A percentile compares a stretch with the other conserved stretches of the same genome.
phyloP scores from a whole-genome alignment of 768 basidiomycete species.

The Butyriboletus loyo region DNA sequence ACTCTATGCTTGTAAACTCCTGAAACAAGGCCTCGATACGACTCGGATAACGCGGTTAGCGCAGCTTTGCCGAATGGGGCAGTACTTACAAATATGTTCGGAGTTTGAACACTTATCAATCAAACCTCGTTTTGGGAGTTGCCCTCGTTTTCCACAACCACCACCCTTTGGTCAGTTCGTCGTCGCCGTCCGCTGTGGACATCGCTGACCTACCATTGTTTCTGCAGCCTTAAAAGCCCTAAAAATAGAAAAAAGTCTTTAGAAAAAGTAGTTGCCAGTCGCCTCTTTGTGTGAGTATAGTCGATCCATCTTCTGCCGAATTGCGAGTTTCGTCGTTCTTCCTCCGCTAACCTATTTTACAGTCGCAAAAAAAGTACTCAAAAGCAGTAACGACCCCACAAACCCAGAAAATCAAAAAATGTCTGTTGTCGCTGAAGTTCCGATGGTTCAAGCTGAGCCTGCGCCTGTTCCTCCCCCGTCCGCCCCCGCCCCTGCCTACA shows the following conservation, averaged over 20 bases:
- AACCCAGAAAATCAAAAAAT: slow-evolving; percentile 49
- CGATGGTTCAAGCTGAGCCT: slow-evolving; percentile 50
- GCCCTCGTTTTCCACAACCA: slow-evolving; percentile 52
- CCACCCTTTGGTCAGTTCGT: slow-evolving; percentile 58
- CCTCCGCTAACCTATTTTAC: slow-evolving; percentile 9
- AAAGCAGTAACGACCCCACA: slow-evolving; percentile 86
- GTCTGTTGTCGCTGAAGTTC: slow-evolving; percentile 59
- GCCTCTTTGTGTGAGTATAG: slow-evolving; percentile 60
- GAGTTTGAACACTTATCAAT: slow-evolving; percentile 40
- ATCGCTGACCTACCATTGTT: slow-evolving; percentile 18
- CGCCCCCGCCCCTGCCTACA: slow-evolving; percentile 55
- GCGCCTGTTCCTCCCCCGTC: slow-evolving; percentile 41
- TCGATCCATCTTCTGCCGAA: slow-evolving; percentile 12
- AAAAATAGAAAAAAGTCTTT: slow-evolving; percentile 62
- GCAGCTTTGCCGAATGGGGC: neutral
- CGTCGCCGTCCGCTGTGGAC: slow-evolving; percentile 12
- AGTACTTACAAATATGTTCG: slow-evolving; percentile 25
- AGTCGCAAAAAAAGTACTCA: slow-evolving; percentile 80
- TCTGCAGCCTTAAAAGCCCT: slow-evolving; percentile 55
- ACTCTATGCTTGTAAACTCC: neutral
- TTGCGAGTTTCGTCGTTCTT: slow-evolving; percentile 14
- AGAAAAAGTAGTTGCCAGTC: slow-evolving; percentile 75
- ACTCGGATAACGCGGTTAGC: neutral
- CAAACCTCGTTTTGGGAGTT: slow-evolving; percentile 16
- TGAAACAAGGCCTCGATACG: neutral